Evolutionary conservation across 805 yeast species (phyloP).

Genomic region (Blastobotrys peoriensis): DNA sequence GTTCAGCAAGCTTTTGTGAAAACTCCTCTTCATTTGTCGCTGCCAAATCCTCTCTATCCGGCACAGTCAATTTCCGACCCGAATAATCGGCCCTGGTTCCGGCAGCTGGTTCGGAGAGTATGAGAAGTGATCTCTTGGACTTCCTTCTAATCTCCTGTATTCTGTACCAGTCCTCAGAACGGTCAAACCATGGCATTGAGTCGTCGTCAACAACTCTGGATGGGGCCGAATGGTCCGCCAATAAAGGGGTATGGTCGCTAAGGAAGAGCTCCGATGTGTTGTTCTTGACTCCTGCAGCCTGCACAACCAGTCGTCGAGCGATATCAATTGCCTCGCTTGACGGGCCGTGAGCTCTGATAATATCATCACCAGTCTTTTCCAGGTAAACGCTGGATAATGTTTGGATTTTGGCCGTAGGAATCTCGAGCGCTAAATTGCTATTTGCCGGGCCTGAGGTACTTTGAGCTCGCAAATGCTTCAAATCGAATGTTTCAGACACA

Average conservation of each 20-base stretch:
- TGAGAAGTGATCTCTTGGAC: background rate
- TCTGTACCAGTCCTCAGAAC: slow-evolving; percentile 21
- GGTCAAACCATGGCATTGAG: slow-evolving; percentile 25
- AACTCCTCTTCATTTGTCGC: background rate
- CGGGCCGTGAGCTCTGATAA: slow-evolving; percentile 17
- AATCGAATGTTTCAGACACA: slow-evolving; percentile 30
- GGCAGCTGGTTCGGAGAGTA: background rate
- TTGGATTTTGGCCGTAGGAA: background rate
- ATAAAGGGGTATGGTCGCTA: slow-evolving; percentile 3
- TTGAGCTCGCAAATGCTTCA: slow-evolving; percentile 12
- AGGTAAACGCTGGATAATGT: background rate
- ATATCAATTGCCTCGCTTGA: slow-evolving; percentile 10
- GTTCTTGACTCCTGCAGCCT: slow-evolving; percentile 8
- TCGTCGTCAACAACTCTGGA: slow-evolving; percentile 20
- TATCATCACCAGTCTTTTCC: background rate
- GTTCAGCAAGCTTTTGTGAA: background rate
- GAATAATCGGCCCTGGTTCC: too few relatives aligned
- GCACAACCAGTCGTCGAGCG: slow-evolving; percentile 21
- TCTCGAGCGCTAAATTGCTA: slow-evolving; percentile 2
- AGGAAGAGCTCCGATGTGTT: slow-evolving; percentile 6
- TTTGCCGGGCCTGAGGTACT: slow-evolving; percentile 8
- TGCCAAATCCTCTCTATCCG: background rate
- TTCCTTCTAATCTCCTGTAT: slow-evolving; percentile 16
- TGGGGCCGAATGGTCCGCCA: slow-evolving; percentile 1
- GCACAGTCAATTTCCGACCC: background rate